A percentile compares a stretch with the other conserved stretches of the same genome.
Conservation (phyloP, 2,329 filamentous ascomycete species). For the Drechslerella stenobrocha region DNA sequence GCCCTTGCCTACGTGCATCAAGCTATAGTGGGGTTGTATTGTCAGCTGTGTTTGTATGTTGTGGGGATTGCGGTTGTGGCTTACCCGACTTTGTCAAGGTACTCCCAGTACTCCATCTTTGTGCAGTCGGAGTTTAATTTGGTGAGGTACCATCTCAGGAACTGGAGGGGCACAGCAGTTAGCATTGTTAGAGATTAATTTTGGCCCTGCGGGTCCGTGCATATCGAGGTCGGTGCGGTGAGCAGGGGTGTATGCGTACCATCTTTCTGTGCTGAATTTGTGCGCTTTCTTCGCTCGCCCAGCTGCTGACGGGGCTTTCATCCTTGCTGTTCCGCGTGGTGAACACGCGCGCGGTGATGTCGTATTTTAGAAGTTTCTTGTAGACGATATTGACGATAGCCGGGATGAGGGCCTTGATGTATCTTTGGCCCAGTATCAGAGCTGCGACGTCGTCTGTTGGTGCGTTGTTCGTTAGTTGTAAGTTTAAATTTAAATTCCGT, state of each 20-base stretch:
- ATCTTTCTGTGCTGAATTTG: slow-evolving; percentile 46
- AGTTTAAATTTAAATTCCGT: too few relatives aligned
- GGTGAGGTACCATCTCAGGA: slow-evolving; percentile 69
- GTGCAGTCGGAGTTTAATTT: slow-evolving; percentile 75
- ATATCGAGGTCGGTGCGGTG: slow-evolving; percentile 60
- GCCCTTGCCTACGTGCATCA: slow-evolving; percentile 62
- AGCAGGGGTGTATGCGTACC: slow-evolving; percentile 10
- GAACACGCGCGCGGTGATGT: slow-evolving; percentile 79
- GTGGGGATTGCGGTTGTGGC: neutral
- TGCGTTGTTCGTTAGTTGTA: slow-evolving; percentile 13
- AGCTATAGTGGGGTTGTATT: slow-evolving; percentile 55
- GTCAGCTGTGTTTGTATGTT: slow-evolving; percentile 66
- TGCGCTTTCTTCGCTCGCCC: slow-evolving; percentile 41
- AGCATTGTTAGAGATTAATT: slow-evolving; percentile 4
- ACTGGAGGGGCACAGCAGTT: slow-evolving; percentile 24
- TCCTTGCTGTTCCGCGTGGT: slow-evolving; percentile 65
- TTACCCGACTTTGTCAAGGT: slow-evolving; percentile 76
- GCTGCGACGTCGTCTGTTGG: slow-evolving; percentile 70
- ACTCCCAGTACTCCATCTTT: slow-evolving; percentile 78
- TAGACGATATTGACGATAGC: slow-evolving; percentile 83
- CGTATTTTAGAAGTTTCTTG: slow-evolving; percentile 76
- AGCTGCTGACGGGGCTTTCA: slow-evolving; percentile 63
- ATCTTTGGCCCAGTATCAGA: slow-evolving; percentile 69
- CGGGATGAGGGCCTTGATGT: slow-evolving; percentile 79
- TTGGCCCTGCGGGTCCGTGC: too few relatives aligned